Conservation (phyloP, 2,329 filamentous ascomycete species). For the Arthroderma sp. region DNA sequence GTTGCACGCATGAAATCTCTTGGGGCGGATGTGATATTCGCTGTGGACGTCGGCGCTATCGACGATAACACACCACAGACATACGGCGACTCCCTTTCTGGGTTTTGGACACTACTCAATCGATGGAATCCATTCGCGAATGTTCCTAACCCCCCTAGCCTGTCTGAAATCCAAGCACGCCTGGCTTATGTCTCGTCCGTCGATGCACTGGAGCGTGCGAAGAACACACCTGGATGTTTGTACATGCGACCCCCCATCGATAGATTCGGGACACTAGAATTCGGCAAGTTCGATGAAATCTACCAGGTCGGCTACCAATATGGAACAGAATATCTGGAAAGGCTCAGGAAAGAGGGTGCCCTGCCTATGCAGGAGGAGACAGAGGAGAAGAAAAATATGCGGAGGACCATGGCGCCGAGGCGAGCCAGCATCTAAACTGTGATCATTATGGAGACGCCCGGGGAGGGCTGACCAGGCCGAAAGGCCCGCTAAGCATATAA, state of each 20-base stretch:
- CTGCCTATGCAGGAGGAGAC: constrained; percentile 59
- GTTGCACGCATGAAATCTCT: constrained; percentile 95
- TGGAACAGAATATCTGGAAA: constrained; percentile 66
- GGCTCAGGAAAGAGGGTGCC: constrained; percentile 65
- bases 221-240: constrained; percentile 76
- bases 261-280: constrained; percentile 84
- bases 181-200: constrained; percentile 91
- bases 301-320: constrained; percentile 79
- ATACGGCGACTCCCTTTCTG: constrained; percentile 88
- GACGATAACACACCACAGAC: constrained; percentile 85
- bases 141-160: constrained; percentile 80
- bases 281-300: constrained; percentile 96
- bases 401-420: constrained; percentile 67
- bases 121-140: constrained; percentile 92
- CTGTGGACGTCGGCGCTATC: constrained; percentile 82
- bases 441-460: neutral
- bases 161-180: constrained; percentile 90
- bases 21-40: constrained; percentile 88
- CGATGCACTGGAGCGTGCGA: constrained; percentile 86
- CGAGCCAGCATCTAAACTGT: constrained; percentile 56
- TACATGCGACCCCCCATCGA: constrained; percentile 97
- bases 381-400: constrained; percentile 62
- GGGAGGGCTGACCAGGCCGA: neutral
- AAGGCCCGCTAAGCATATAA: too few relatives aligned
- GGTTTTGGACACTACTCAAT: constrained; percentile 89